phyloP scores from a whole-genome alignment of 73 alveolate species.

The Paraurostyla sp. region DNA sequence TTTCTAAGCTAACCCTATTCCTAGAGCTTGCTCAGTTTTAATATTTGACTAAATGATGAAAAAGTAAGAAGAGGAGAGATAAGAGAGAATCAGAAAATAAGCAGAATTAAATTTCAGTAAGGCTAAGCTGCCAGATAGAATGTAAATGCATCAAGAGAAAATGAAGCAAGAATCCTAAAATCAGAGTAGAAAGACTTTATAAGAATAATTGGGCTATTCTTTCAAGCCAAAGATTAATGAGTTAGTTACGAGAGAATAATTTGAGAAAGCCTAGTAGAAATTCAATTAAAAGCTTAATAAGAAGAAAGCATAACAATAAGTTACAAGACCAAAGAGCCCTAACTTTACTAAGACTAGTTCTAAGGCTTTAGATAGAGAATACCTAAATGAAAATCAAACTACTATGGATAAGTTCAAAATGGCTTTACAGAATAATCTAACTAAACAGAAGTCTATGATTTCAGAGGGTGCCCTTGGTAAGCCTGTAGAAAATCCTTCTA shows the following conservation, averaged over 20 bases:
- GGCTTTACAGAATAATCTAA: conserved; percentile 75
- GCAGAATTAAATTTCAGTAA: conserved; percentile 86
- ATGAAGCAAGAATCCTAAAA: conserved; percentile 79
- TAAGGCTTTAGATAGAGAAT: conserved; percentile 80
- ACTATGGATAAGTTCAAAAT: conserved; percentile 78
- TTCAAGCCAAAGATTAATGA: conserved; percentile 78
- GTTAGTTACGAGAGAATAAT: conserved; percentile 83
- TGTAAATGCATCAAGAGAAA: conserved; percentile 94
- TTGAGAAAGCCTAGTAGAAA: conserved; percentile 81
- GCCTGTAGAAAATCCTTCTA: conserved; percentile 90
- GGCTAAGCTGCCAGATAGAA: conserved; percentile 93
- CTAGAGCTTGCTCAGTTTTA: conserved; percentile 86
- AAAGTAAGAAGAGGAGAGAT: conserved; percentile 79
- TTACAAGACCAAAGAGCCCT: conserved; percentile 94
- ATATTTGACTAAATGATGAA: conserved; percentile 79
- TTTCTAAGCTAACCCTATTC: conserved; percentile 95
- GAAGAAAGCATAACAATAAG: conserved; percentile 80
- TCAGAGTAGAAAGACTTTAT: conserved; percentile 14
- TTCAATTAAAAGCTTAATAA: conserved; percentile 83
- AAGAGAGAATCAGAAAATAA: conserved; percentile 89
- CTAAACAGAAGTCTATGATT: conserved; percentile 57
- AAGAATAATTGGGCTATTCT: conserved; percentile 43
- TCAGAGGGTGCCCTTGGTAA: no score
- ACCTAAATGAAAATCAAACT: conserved; percentile 86
- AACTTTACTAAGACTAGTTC: conserved; percentile 87